Evolutionary conservation across 306 rosid species (phyloP).

Genomic region (Abrus precatorius): DNA sequence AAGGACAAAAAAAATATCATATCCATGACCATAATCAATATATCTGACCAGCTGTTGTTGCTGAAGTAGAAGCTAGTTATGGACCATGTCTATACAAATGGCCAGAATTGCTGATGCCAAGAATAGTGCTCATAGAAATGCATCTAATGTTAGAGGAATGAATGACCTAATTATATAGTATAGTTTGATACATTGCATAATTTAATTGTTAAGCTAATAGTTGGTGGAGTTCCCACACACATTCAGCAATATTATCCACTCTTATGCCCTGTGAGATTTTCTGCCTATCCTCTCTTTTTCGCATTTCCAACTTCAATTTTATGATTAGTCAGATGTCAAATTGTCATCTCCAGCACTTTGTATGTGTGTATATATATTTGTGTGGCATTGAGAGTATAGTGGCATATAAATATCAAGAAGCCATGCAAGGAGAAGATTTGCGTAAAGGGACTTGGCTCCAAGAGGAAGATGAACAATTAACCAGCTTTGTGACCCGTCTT

Average conservation of each 20-base stretch:
- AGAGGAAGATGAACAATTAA: constrained; percentile 78
- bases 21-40: neutral
- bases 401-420: constrained; percentile 29
- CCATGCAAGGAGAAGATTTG: constrained; percentile 54
- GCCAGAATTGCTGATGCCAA: constrained; percentile 57
- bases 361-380: constrained; percentile 27
- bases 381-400: constrained; percentile 29
- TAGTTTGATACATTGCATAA: constrained; percentile 29
- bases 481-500: constrained; percentile 55
- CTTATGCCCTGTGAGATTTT: constrained; percentile 47
- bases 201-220: constrained; percentile 53
- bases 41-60: constrained; percentile 13
- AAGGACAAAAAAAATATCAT: constrained; percentile 36
- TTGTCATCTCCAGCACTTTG: constrained; percentile 30
- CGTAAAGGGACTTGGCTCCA: constrained; percentile 77
- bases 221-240: constrained; percentile 72
- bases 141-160: constrained; percentile 46
- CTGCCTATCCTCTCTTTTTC: constrained; percentile 48
- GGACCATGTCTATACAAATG: constrained; percentile 30
- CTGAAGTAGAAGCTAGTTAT: constrained; percentile 45
- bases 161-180: constrained; percentile 51
- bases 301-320: constrained; percentile 42
- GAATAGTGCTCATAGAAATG: constrained; percentile 35
- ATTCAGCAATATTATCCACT: constrained; percentile 57
- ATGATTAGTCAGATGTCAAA: constrained; percentile 16